These are phyloP conservation scores for Apophysomyces sp. DNA, from an alignment of 371 early-diverging fungal species.

Conservation along the genomic window DNA sequence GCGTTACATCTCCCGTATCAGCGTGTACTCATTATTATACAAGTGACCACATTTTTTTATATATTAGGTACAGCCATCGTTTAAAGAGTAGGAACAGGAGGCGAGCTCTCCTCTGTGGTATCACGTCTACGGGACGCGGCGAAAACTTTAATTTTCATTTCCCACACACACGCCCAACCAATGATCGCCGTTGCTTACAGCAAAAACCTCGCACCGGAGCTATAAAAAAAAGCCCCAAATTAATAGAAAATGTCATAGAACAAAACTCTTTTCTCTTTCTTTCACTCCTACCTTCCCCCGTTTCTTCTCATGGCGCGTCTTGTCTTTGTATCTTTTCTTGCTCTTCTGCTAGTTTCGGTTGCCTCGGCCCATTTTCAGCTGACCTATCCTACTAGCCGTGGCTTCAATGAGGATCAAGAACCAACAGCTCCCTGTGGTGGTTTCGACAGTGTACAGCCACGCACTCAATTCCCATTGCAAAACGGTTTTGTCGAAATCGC, in stretches of 20 bases:
- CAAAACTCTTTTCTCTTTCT: not conserved
- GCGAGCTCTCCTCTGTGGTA: too few species aligned
- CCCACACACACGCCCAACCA: too few species aligned
- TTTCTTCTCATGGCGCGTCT: not conserved
- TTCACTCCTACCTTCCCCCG: not conserved
- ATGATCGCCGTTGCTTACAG: not conserved
- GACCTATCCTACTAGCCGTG: conserved; percentile 54
- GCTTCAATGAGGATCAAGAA: conserved; percentile 50
- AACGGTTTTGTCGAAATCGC: conserved; percentile 53
- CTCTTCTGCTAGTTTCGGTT: not conserved
- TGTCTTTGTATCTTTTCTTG: not conserved
- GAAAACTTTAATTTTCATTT: too few species aligned
- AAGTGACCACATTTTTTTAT: too few species aligned
- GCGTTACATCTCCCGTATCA: too few species aligned
- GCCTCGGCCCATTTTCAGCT: conserved; percentile 49
- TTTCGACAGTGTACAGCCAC: conserved; percentile 31
- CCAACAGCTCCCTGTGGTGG: conserved; percentile 56
- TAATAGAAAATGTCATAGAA: not conserved
- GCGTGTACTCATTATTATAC: too few species aligned
- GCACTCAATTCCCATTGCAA: conserved; percentile 47
- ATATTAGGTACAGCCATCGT: too few species aligned
- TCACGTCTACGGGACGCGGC: too few species aligned
- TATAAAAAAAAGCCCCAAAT: not conserved
- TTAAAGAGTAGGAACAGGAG: too few species aligned
- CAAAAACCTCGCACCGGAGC: not conserved